Evolutionary conservation across 2,329 filamentous ascomycete genomes (phyloP).

Genomic region (Myrmaecium sp.): DNA sequence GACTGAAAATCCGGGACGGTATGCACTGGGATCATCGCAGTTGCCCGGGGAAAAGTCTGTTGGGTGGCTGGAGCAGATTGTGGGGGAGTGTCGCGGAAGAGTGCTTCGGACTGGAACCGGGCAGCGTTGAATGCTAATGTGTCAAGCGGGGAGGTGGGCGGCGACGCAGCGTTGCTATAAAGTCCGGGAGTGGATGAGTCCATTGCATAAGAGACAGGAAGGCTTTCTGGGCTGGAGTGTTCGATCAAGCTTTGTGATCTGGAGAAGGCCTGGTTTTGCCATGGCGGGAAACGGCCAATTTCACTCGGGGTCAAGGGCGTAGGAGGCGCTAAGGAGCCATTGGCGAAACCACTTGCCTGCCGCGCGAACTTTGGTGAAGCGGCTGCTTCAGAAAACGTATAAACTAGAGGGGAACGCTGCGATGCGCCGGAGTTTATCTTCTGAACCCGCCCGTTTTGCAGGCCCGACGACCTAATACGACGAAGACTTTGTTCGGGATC

Average conservation of each 20-base stretch:
- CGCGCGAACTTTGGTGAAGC: slow-evolving; percentile 28
- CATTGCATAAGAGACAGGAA: slow-evolving; percentile 18
- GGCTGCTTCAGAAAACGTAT: slow-evolving; percentile 29
- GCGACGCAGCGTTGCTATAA: slow-evolving; percentile 22
- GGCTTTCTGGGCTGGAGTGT: slow-evolving; percentile 22
- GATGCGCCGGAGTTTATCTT: slow-evolving; percentile 27
- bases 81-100: slow-evolving; percentile 30
- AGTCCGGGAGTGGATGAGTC: slow-evolving; percentile 17
- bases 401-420: slow-evolving; percentile 30
- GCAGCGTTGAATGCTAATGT: slow-evolving; percentile 13
- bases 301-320: slow-evolving; percentile 30
- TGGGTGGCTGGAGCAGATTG: slow-evolving; percentile 34
- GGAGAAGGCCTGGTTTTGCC: slow-evolving; percentile 26
- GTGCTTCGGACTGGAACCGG: slow-evolving; percentile 14
- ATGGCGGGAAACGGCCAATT: slow-evolving; percentile 21
- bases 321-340: slow-evolving; percentile 28
- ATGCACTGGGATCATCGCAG: slow-evolving; percentile 18
- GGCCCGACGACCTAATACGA: slow-evolving; percentile 30
- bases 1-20: slow-evolving; percentile 17
- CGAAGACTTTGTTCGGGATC: slow-evolving; percentile 23
- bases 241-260: too few relatives aligned
- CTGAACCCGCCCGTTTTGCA: slow-evolving; percentile 27
- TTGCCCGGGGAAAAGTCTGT: slow-evolving; percentile 24
- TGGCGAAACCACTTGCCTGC: slow-evolving; percentile 20
- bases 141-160: slow-evolving; percentile 28